A percentile compares a stretch with the other conserved stretches of the same genome.
Evolutionary conservation across 2,329 filamentous ascomycete species (phyloP).

Genomic region (Hypomyces rosellus): DNA sequence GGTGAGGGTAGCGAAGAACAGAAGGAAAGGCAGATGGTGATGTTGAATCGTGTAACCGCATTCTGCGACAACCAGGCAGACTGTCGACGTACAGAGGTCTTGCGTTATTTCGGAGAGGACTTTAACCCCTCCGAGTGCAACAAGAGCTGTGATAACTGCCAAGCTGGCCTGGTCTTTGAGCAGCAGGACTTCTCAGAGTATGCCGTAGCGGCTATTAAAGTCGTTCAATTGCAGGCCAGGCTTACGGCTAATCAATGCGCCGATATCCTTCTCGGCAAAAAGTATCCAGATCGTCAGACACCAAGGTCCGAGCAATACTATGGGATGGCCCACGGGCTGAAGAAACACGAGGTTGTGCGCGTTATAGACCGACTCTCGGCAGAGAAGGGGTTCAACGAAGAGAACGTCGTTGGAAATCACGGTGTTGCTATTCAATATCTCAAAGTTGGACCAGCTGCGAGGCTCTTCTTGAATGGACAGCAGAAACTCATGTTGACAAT

Average conservation of each 20-base stretch:
- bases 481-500: slow-evolving; percentile 40
- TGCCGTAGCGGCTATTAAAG: slow-evolving; percentile 62
- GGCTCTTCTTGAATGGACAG: slow-evolving; percentile 37
- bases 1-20: slow-evolving; percentile 70
- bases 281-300: slow-evolving; percentile 51
- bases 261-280: slow-evolving; percentile 74
- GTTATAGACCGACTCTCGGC: slow-evolving; percentile 72
- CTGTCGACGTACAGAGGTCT: slow-evolving; percentile 79
- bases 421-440: slow-evolving; percentile 73
- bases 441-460: slow-evolving; percentile 36
- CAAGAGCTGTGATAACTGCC: slow-evolving; percentile 83
- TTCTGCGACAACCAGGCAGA: slow-evolving; percentile 88
- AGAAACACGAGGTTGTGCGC: slow-evolving; percentile 71
- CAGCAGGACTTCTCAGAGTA: slow-evolving; percentile 69
- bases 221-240: slow-evolving; percentile 55
- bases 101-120: slow-evolving; percentile 88
- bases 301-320: slow-evolving; percentile 51
- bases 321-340: slow-evolving; percentile 63
- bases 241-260: slow-evolving; percentile 75
- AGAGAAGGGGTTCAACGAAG: slow-evolving; percentile 67
- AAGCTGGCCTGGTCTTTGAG: slow-evolving; percentile 63
- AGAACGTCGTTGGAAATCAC: slow-evolving; percentile 45
- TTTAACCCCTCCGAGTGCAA: slow-evolving; percentile 69
- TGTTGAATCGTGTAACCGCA: slow-evolving; percentile 77
- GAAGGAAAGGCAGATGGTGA: slow-evolving; percentile 74